Evolutionary conservation across 768 basidiomycete genomes (phyloP).

Genomic region (Pisolithus orientalis): DNA sequence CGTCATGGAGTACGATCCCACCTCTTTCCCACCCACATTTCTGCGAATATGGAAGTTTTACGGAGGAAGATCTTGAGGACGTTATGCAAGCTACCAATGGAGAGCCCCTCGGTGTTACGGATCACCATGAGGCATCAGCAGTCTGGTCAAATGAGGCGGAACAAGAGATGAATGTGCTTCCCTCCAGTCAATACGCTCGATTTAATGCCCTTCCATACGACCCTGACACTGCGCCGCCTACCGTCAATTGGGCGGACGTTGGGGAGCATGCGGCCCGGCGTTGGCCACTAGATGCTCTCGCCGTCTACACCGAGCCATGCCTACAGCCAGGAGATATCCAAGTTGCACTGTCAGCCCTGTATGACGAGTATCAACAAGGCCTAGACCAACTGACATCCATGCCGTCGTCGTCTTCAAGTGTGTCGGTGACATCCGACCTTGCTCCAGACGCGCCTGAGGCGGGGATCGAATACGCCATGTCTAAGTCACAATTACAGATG

Average conservation of each 20-base stretch:
- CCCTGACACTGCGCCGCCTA: constrained; percentile 15
- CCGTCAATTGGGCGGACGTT: constrained; percentile 17
- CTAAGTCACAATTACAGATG: constrained; percentile 57
- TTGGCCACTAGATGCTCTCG: neutral
- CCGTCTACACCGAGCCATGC: neutral
- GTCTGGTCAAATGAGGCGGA: neutral
- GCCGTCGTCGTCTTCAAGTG: constrained; percentile 25
- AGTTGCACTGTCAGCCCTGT: constrained; percentile 38
- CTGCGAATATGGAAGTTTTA: neutral
- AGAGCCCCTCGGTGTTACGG: neutral
- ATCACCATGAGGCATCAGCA: neutral
- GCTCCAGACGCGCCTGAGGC: constrained; percentile 27
- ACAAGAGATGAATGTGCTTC: neutral
- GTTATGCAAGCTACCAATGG: neutral
- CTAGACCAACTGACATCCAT: constrained; percentile 39
- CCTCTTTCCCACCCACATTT: neutral
- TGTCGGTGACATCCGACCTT: constrained; percentile 7
- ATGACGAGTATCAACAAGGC: constrained; percentile 43
- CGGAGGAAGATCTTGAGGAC: neutral
- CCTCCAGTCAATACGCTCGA: neutral
- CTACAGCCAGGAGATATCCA: constrained; percentile 26
- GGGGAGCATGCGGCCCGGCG: constrained; percentile 9
- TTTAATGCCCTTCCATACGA: constrained; percentile 9
- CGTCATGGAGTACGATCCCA: neutral
- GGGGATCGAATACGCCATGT: constrained; percentile 43